A percentile compares a stretch with the other conserved stretches of the same genome.
phyloP scores from a whole-genome alignment of 768 basidiomycete genomes.

The Fistulinella prunicolor region DNA sequence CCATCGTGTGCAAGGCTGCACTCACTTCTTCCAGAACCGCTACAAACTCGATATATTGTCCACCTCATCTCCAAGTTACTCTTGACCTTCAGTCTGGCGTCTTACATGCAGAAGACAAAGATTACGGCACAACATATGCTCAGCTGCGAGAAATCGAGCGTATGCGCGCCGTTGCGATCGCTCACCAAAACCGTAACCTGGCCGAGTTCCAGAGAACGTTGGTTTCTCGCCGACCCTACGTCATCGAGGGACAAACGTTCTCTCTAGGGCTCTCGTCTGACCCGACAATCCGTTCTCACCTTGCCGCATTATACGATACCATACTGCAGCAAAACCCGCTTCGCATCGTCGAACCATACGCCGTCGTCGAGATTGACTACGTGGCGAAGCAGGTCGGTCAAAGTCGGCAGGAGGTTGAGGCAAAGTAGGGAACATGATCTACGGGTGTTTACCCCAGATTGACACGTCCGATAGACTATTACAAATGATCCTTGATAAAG shows the following conservation, averaged over 20 bases:
- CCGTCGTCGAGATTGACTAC: conserved; percentile 84
- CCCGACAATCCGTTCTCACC: conserved; percentile 92
- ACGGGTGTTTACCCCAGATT: neutral
- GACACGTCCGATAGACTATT: conserved; percentile 62
- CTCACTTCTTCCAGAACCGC: conserved; percentile 90
- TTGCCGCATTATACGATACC: conserved; percentile 92
- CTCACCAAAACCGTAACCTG: conserved; percentile 89
- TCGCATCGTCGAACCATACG: conserved; percentile 95
- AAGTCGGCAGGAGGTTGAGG: conserved; percentile 82
- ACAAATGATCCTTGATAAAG: conserved; percentile 97
- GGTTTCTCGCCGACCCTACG: conserved; percentile 13
- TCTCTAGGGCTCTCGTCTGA: conserved; percentile 86
- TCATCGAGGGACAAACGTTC: neutral
- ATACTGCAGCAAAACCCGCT: conserved; percentile 93
- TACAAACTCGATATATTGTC: conserved; percentile 94
- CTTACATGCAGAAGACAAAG: conserved; percentile 95
- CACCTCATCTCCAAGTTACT: conserved; percentile 58
- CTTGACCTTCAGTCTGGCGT: conserved; percentile 74
- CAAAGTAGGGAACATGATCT: conserved; percentile 60
- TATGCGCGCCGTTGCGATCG: conserved; percentile 92
- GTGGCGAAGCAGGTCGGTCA: conserved; percentile 88
- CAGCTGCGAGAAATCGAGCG: conserved; percentile 88
- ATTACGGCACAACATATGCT: conserved; percentile 93
- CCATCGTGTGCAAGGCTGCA: conserved; percentile 54
- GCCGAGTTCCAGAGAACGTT: conserved; percentile 87